A percentile compares a stretch with the other conserved stretches of the same genome.
Evolutionary conservation across 2,329 filamentous ascomycete genomes (phyloP).

Genomic region (Xylariaceae sp.): DNA sequence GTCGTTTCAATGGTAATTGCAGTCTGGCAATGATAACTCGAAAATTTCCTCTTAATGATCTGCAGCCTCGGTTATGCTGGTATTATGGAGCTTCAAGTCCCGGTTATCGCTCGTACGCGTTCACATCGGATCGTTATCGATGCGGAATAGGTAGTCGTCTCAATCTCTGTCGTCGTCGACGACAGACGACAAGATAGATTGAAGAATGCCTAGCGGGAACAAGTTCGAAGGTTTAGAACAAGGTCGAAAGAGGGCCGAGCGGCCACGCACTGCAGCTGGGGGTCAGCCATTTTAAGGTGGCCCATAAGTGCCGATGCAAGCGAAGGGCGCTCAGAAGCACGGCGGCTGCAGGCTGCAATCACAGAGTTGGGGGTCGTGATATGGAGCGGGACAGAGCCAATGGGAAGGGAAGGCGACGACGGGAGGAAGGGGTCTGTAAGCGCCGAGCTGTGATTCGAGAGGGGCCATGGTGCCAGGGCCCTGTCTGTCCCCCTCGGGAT

Average conservation of each 20-base stretch:
- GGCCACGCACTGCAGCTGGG: slow-evolving; percentile 10
- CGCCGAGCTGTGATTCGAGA: slow-evolving; percentile 25
- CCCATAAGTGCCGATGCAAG: slow-evolving; percentile 16
- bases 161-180: slow-evolving; percentile 1
- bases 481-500: slow-evolving; percentile 19
- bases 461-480: slow-evolving; percentile 20
- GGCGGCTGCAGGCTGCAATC: slow-evolving; percentile 30
- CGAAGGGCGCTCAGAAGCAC: slow-evolving; percentile 14
- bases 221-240: slow-evolving; percentile 7
- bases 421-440: slow-evolving; percentile 27
- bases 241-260: slow-evolving; percentile 13
- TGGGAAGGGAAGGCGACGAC: slow-evolving; percentile 22
- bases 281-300: slow-evolving; percentile 15
- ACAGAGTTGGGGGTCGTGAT: slow-evolving; percentile 29
- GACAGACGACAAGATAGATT: neutral
- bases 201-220: neutral
- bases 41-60: neutral
- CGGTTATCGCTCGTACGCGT: slow-evolving; percentile 16
- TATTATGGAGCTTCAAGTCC: slow-evolving; percentile 4
- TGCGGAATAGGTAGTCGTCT: slow-evolving; percentile 6
- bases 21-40: no score
- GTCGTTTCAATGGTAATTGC: neutral
- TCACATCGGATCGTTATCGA: slow-evolving; percentile 24
- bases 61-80: neutral
- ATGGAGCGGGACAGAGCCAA: slow-evolving; percentile 24